Evolutionary conservation across 139 green algal species (phyloP).

Genomic region (Chlamydomonas asymmetrica): DNA sequence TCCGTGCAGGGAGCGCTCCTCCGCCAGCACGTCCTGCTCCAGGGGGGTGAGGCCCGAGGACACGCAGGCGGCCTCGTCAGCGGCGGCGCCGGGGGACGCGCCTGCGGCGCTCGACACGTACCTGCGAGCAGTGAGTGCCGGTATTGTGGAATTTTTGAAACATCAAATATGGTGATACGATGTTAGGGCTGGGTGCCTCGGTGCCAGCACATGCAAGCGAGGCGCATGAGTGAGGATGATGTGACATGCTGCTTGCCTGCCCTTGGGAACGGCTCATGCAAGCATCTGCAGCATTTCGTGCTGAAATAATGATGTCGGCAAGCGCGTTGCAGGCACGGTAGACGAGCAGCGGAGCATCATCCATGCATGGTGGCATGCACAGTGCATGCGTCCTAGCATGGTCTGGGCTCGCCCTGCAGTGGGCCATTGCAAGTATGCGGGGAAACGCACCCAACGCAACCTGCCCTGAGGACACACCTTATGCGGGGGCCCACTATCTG

Average conservation of each 20-base stretch:
- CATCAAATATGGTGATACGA: background rate
- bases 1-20: slow-evolving; percentile 31
- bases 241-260: too few species aligned
- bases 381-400: background rate
- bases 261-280: too few species aligned
- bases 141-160: background rate
- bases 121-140: background rate
- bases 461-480: slow-evolving; percentile 9
- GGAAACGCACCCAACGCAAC: too few species aligned
- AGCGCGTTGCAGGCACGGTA: background rate
- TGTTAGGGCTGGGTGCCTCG: background rate
- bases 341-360: background rate
- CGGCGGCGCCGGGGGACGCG: background rate
- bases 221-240: too few species aligned
- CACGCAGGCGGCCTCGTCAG: background rate
- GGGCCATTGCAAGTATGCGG: background rate
- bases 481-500: slow-evolving; percentile 52
- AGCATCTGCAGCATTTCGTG: too few species aligned
- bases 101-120: background rate
- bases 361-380: slow-evolving; percentile 5
- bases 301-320: background rate
- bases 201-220: background rate
- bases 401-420: background rate
- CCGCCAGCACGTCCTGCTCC: slow-evolving; percentile 35
- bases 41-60: slow-evolving; percentile 26